Evolutionary conservation across 2,329 filamentous ascomycete genomes (phyloP).

Genomic region (Fusarium verticillioides): DNA sequence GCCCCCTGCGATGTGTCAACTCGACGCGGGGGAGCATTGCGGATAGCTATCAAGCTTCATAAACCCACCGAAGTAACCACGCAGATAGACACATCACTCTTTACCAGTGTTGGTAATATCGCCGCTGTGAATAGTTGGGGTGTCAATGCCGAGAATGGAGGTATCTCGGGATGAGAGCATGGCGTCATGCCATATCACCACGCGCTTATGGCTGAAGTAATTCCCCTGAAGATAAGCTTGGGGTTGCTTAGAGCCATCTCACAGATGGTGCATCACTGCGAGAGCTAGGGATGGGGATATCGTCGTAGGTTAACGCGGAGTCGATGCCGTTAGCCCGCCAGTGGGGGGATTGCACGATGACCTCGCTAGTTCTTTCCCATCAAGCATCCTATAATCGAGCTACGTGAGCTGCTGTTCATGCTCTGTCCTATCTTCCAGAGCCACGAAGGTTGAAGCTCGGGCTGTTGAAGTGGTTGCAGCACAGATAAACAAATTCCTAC

Average conservation of each 20-base stretch:
- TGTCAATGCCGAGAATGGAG: constrained; percentile 39
- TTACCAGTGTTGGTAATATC: constrained; percentile 74
- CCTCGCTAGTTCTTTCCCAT: constrained; percentile 44
- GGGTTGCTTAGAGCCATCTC: constrained; percentile 52
- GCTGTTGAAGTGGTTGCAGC: constrained; percentile 61
- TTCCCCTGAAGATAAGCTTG: constrained; percentile 21
- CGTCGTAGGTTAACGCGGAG: constrained; percentile 54
- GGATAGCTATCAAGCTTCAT: constrained; percentile 69
- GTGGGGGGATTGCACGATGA: constrained; percentile 39
- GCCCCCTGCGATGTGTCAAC: constrained; percentile 57
- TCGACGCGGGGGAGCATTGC: constrained; percentile 36
- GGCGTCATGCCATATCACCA: constrained; percentile 51
- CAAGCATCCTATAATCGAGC: constrained; percentile 36
- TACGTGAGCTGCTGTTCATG: constrained; percentile 56
- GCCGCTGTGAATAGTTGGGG: constrained; percentile 57
- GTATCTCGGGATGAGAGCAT: constrained; percentile 36
- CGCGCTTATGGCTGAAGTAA: constrained; percentile 54
- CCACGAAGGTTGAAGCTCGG: constrained; percentile 63
- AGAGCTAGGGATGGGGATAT: constrained; percentile 56
- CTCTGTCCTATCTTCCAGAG: constrained; percentile 66
- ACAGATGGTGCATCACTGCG: constrained; percentile 48
- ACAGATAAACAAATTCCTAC: constrained; percentile 50
- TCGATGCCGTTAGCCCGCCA: constrained; percentile 31
- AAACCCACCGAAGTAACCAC: constrained; percentile 62
- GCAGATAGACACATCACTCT: constrained; percentile 66